Evolutionary conservation across 805 yeast species (phyloP).

Genomic region (Myxozyma neotropica): DNA sequence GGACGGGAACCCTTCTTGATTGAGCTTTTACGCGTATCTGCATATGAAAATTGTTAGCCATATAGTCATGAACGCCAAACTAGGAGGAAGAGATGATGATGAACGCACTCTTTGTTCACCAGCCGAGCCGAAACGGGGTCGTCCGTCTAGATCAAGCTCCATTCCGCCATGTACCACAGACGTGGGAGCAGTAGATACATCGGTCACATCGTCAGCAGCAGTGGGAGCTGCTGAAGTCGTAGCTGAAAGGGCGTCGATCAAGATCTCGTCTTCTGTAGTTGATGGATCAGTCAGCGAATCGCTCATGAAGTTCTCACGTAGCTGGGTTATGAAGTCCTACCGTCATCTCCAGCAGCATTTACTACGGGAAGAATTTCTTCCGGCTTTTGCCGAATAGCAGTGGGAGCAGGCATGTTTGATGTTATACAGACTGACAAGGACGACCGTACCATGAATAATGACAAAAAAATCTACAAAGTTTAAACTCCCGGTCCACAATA

Average conservation of each 20-base stretch:
- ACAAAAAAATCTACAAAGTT: background rate
- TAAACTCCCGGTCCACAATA: slow-evolving; percentile 20
- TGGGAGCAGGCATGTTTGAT: slow-evolving; percentile 55
- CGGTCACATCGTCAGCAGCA: slow-evolving; percentile 37
- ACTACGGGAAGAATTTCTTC: slow-evolving; percentile 7
- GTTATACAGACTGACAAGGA: background rate
- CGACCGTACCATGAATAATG: background rate
- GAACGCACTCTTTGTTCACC: slow-evolving; percentile 49
- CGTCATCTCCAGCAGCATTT: slow-evolving; percentile 16
- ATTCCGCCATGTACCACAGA: slow-evolving; percentile 15
- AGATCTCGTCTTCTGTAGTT: slow-evolving; percentile 49
- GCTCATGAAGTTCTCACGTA: too few relatives aligned
- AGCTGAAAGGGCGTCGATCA: slow-evolving; percentile 46
- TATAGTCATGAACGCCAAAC: background rate
- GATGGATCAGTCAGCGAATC: too few relatives aligned
- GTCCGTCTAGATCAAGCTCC: slow-evolving; percentile 70
- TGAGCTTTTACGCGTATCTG: slow-evolving; percentile 64
- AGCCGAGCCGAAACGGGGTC: slow-evolving; percentile 78
- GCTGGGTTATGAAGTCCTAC: too few relatives aligned
- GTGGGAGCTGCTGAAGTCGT: slow-evolving; percentile 37
- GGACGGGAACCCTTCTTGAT: slow-evolving; percentile 86
- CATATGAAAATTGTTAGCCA: too few relatives aligned
- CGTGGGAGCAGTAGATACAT: slow-evolving; percentile 22
- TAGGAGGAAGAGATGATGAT: slow-evolving; percentile 10
- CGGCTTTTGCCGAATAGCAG: slow-evolving; percentile 49